A percentile compares a stretch with the other conserved stretches of the same genome.
Conservation (phyloP, 2,329 filamentous ascomycete species). For the Leptodontidium sp. region DNA sequence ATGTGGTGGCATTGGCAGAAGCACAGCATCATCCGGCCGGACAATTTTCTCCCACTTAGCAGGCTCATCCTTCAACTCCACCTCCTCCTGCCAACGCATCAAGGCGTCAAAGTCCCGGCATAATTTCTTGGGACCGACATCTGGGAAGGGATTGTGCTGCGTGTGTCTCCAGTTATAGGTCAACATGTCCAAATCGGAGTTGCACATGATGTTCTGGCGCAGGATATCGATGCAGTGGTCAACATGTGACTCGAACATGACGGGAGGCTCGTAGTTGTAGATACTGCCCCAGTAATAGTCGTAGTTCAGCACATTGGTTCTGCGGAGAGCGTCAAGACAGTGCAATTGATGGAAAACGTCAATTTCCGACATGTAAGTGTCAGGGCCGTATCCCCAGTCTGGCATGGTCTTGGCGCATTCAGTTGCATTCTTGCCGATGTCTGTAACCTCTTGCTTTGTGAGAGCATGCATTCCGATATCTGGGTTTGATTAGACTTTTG, state of each 20-base stretch:
- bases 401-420: conserved; percentile 6
- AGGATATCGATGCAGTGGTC: conserved; percentile 21
- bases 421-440: not conserved
- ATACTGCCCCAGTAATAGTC: conserved; percentile 5
- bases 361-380: conserved; percentile 17
- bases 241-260: conserved; percentile 16
- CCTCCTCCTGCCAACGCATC: conserved; percentile 38
- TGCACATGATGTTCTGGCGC: conserved; percentile 19
- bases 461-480: conserved; percentile 7
- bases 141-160: conserved; percentile 19
- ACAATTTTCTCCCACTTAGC: conserved; percentile 9
- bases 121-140: conserved; percentile 13
- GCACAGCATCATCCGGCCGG: not conserved
- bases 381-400: conserved; percentile 17
- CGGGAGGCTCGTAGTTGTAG: conserved; percentile 3
- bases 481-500: not conserved
- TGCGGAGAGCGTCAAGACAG: conserved; percentile 12
- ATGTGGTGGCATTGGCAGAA: not conserved
- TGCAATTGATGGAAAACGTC: conserved; percentile 22
- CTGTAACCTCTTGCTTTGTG: conserved; percentile 3
- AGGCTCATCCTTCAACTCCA: conserved; percentile 3
- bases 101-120: conserved; percentile 19
- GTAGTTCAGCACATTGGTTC: conserved; percentile 9
- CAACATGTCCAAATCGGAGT: conserved; percentile 12
- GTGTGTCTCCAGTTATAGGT: conserved; percentile 21